Base-by-base conservation (phyloP, 768 basidiomycete species). In the Rhodotorula kratochvilovae region DNA sequence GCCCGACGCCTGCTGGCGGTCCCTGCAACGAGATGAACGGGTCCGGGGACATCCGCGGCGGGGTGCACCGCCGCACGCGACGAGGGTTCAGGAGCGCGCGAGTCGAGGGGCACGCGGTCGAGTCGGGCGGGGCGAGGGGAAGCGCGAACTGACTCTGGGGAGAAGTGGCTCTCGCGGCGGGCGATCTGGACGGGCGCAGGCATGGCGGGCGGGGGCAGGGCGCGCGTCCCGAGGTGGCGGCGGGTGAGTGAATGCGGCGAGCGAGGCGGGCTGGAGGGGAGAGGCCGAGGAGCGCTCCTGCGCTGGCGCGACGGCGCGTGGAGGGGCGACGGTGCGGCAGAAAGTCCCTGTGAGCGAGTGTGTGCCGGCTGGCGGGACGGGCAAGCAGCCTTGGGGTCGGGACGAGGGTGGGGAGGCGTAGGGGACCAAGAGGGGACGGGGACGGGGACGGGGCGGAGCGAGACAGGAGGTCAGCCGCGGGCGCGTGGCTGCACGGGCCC, bases 101-200 rank as follows among this genome's bases (percentile, higher is more conserved):
- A 13, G 31, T 29, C 3, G 61, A 16, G 27, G 12, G 36, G 31
- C 48, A 25, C 48, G 48, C 7, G 48, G 13, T 21, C 45, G 45
- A 46, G 45, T 50, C 48, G 25, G 25, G n/a, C n/a, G 15, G 29
- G 11, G n/a, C 1, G 51, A 11, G 51, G 3, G 51, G 4, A n/a
- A 2, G 29, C 29, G 51, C 1, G 51, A 54, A 63, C 63, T 43
- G 46, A 65, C 66, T 65, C 66, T 25, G 71, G 67, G 31, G 62
- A 57, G 67, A 68, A 68, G 27, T 59, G 63, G 42, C 36, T n/a
- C 33, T 66, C 71, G n/a, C 71, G 71, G 63, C 67, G 27, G 12
- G 67, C 71, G 13, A 72, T 68, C 48, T 60, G 46, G 19, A 72
- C 63, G 21, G 71, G 71, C 7, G 63, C 71, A 23, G 71, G 71